A percentile compares a stretch with the other conserved stretches of the same genome.
phyloP scores from a whole-genome alignment of 2,329 filamentous ascomycete species.

The Curvularia sp. region DNA sequence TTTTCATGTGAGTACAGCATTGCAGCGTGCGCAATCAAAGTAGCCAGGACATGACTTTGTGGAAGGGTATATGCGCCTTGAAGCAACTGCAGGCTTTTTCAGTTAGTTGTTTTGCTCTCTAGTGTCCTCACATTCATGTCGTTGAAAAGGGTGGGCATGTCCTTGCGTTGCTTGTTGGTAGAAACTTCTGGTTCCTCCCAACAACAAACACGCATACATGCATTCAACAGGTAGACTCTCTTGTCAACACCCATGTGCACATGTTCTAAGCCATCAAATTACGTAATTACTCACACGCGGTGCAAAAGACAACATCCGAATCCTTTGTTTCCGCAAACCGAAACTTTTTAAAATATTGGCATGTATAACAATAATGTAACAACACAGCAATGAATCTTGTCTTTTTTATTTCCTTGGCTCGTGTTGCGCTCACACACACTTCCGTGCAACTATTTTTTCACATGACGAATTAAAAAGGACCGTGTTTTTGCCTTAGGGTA shows the following conservation, averaged over 20 bases:
- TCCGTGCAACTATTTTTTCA: neutral
- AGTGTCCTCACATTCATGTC: too few species aligned
- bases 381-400: neutral
- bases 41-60: neutral
- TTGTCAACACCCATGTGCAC: slow-evolving; percentile 40
- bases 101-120: too few species aligned
- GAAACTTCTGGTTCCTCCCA: neutral
- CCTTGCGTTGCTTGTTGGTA: too few species aligned
- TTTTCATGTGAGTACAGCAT: neutral
- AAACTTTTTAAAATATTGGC: too few species aligned
- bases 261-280: slow-evolving; percentile 36
- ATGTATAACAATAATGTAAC: too few species aligned
- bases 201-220: slow-evolving; percentile 19
- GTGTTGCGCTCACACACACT: neutral
- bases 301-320: slow-evolving; percentile 44
- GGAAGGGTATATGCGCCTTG: too few species aligned
- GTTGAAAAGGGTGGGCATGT: too few species aligned
- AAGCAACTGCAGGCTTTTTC: too few species aligned
- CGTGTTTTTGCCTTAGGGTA: too few species aligned
- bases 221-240: slow-evolving; percentile 41
- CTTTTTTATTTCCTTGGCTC: neutral
- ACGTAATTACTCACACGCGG: slow-evolving; percentile 38
- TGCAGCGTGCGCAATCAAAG: neutral
- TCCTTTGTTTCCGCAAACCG: slow-evolving; percentile 33
- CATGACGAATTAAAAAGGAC: neutral